phyloP scores from a whole-genome alignment of 768 basidiomycete genomes.

The Artomyces pyxidatus region DNA sequence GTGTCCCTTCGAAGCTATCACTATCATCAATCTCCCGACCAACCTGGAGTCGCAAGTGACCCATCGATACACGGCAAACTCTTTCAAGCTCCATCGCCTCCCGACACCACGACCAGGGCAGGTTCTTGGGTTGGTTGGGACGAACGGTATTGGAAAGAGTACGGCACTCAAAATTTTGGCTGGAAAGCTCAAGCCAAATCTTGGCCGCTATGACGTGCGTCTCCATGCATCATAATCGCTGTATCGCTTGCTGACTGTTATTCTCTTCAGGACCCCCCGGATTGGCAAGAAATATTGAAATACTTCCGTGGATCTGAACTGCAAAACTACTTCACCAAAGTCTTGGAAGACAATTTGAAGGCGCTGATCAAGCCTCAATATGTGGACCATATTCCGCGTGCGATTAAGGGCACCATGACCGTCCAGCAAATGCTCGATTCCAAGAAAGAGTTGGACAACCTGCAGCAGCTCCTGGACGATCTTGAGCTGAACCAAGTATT shows the following conservation, averaged over 20 bases:
- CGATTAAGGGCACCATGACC: conserved; percentile 84
- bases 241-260: conserved; percentile 3
- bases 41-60: conserved; percentile 95
- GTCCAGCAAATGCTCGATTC: conserved; percentile 89
- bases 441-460: conserved; percentile 85
- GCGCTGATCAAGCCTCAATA: conserved; percentile 99
- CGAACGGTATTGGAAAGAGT: conserved; percentile 99
- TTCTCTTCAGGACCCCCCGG: conserved; percentile 75
- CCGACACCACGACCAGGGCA: conserved; percentile 97
- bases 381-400: conserved; percentile 96
- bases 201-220: conserved; percentile 90
- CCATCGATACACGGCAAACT: conserved; percentile 96
- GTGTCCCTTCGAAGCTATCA: conserved; percentile 98
- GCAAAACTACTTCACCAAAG: conserved; percentile 99
- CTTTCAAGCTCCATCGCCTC: conserved; percentile 97
- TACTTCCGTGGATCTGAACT: conserved; percentile 98
- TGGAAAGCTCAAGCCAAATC: conserved; percentile 95
- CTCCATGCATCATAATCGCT: background rate
- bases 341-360: conserved; percentile 96
- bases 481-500: conserved; percentile 85
- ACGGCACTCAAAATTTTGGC: conserved; percentile 95
- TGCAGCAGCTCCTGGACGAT: conserved; percentile 75
- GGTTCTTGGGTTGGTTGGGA: conserved; percentile 96
- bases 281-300: conserved; percentile 98
- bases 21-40: conserved; percentile 97